Percentiles rank a stretch among this genome's conserved stretches.
Evolutionary conservation across 305 asterid species (phyloP).

Genomic region (Fraxinus paxiana): DNA sequence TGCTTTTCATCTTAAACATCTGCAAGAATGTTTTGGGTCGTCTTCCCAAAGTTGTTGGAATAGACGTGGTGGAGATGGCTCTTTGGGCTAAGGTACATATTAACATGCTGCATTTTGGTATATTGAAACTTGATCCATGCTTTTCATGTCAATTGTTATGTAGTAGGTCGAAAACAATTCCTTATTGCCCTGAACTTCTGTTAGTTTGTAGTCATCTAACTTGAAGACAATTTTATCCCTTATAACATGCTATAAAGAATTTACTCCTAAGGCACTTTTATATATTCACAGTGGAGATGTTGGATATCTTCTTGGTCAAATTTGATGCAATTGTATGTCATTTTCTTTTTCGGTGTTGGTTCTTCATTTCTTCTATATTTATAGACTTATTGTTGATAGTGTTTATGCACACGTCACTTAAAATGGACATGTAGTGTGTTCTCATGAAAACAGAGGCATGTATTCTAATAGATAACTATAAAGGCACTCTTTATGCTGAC

Average conservation of each 20-base stretch:
- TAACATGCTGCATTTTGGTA: slow-evolving; percentile 4
- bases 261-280: slow-evolving; percentile 9
- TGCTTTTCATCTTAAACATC: slow-evolving; percentile 67
- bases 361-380: slow-evolving; percentile 2
- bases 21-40: slow-evolving; percentile 86
- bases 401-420: background rate
- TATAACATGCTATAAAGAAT: background rate
- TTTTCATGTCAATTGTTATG: slow-evolving; percentile 14
- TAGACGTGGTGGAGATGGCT: slow-evolving; percentile 84
- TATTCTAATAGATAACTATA: slow-evolving; percentile 4
- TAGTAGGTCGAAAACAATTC: slow-evolving; percentile 9
- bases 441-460: slow-evolving; percentile 14
- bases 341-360: background rate
- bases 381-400: background rate
- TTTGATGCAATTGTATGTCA: background rate
- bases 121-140: background rate
- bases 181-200: background rate
- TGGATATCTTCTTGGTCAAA: slow-evolving; percentile 7
- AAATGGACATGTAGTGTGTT: background rate
- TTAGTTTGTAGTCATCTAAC: slow-evolving; percentile 1
- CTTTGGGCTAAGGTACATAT: slow-evolving; percentile 90
- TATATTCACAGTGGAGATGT: slow-evolving; percentile 12
- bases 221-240: background rate
- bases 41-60: slow-evolving; percentile 87
- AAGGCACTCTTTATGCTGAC: background rate